phyloP scores from a whole-genome alignment of 2,329 filamentous ascomycete genomes.

The Sporothrix brunneoviolacea region DNA sequence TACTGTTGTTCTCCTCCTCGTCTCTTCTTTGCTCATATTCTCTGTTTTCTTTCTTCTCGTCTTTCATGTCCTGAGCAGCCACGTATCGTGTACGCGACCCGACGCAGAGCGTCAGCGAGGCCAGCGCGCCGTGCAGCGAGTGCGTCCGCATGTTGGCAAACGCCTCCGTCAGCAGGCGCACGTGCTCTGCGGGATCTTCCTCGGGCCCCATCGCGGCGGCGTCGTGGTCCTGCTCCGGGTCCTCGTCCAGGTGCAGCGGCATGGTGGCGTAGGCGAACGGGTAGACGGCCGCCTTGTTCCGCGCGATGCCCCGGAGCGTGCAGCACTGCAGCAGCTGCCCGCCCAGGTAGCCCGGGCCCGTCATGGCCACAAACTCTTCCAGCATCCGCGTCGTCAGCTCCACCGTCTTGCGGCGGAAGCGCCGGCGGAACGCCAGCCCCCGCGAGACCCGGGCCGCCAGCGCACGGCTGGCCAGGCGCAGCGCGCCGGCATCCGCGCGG shows the following conservation, averaged over 20 bases:
- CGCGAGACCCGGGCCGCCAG: not conserved
- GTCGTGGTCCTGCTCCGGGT: constrained; percentile 4
- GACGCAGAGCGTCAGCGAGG: not conserved
- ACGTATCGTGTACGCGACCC: not conserved
- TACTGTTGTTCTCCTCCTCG: no score
- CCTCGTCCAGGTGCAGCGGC: no score
- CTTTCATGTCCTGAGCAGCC: no score
- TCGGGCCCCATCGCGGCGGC: not conserved
- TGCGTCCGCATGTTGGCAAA: not conserved
- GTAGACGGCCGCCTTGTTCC: not conserved
- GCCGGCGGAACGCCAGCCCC: not conserved
- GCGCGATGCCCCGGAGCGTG: constrained; percentile 5
- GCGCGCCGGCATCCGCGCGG: not conserved
- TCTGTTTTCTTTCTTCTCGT: no score
- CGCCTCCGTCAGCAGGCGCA: constrained; percentile 2
- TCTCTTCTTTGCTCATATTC: no score
- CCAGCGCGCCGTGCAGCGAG: not conserved
- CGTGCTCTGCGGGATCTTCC: constrained; percentile 1
- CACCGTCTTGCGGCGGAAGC: not conserved
- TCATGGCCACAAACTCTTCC: not conserved
- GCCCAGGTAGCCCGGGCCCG: not conserved
- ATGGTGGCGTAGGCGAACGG: no score
- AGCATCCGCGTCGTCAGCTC: constrained; percentile 1
- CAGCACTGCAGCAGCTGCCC: constrained; percentile 1
- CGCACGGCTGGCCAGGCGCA: constrained; percentile 4